Base-by-base conservation (phyloP, 345 rosid species). In the Pugionium cornutum region DNA sequence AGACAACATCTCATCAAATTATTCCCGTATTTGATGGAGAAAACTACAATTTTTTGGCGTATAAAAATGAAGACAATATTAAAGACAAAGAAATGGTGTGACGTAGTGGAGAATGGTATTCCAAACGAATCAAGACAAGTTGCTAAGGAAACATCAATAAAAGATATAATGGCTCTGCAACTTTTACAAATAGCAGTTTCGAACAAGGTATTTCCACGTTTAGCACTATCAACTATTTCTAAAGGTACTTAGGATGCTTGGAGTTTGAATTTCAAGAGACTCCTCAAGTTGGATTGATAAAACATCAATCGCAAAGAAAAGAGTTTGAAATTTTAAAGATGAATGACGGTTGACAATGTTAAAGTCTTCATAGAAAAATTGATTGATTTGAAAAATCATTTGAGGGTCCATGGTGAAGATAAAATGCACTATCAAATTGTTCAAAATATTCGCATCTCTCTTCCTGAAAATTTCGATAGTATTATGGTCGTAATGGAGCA, bases 51-150 rank as follows among this genome's bases (percentile, higher is more conserved):
- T 7, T 37, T 0, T 2, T 37, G 41, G 41, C 41, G 57, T 31
- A 33, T 53, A 0, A 53, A 53, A 31, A 53, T 53, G 42, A 53
- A 42, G 5, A 54, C 11, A 2, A 54, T 54, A 30, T 54, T 54
- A 1, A 54, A 35, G 4, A 54, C 58, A 29, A 34, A 43, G 25
- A 35, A 35, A 8, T 7, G 11, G 2, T 54, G 43, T 43, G 6
- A 29, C 30, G 58, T 54, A 30, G 42, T 54, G 42, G 58, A 54
- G 4, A 0, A 11, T 1, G 29, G 42, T 5, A 5, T 53, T 35
- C 10, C 58, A 7, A 4, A 6, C 4, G 42, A 8, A 18, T 42
- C 39, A n/a, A 7, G 2, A 4, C 28, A 44, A 18, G 4, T 1
- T 6, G 29, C 6, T 5, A 4, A 46, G 9, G 30, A 46, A 25